A percentile compares a stretch with the other conserved stretches of the same genome.
Conservation (phyloP, 2,329 filamentous ascomycete species). For the Arthrobotrys entomopaga region DNA sequence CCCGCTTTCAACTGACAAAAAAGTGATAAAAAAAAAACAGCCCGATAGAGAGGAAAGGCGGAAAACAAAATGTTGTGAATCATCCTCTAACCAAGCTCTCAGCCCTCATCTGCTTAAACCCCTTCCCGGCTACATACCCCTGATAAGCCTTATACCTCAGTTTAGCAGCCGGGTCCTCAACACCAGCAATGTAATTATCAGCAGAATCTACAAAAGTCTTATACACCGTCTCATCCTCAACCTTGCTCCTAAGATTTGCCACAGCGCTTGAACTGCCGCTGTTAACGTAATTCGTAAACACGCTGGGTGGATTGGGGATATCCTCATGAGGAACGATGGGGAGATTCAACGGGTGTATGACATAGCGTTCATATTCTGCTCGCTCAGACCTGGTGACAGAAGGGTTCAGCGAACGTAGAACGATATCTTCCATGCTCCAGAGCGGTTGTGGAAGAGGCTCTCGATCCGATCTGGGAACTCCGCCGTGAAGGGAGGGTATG, state of each 20-base stretch:
- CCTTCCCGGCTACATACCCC: conserved; percentile 77
- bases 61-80: background rate
- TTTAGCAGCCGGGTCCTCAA: conserved; percentile 80
- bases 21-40: background rate
- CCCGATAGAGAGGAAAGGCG: background rate
- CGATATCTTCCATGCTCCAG: conserved; percentile 87
- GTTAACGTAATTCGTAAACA: conserved; percentile 59
- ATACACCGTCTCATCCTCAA: conserved; percentile 78
- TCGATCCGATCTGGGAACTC: conserved; percentile 35
- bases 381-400: conserved; percentile 79
- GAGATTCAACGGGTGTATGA: conserved; percentile 87
- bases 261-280: conserved; percentile 56
- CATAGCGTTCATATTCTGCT: conserved; percentile 87
- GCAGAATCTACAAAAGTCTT: conserved; percentile 78
- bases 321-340: conserved; percentile 76
- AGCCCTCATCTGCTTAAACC: conserved; percentile 56
- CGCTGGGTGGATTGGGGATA: conserved; percentile 62
- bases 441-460: conserved; percentile 40
- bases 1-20: background rate
- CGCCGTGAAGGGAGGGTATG: conserved; percentile 39
- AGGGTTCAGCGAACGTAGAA: conserved; percentile 85
- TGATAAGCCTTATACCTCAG: conserved; percentile 96
- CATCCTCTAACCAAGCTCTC: conserved; percentile 47
- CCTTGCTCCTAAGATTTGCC: conserved; percentile 66
- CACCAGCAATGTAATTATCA: conserved; percentile 87